Evolutionary conservation across 164 flowering plant species (phyloP).

Genomic region (Magnolia officinalis): DNA sequence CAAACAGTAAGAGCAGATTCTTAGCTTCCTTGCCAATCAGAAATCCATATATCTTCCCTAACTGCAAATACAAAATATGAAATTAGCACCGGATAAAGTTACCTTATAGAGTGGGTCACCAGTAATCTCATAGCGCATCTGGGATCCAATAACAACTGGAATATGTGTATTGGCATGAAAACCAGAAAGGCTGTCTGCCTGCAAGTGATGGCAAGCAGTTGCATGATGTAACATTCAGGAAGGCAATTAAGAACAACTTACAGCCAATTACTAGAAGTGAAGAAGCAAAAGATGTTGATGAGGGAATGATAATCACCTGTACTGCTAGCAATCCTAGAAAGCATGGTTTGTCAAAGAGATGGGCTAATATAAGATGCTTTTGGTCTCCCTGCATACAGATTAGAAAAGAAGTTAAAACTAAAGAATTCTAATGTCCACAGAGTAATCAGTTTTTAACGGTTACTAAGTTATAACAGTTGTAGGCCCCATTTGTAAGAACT

Average conservation of each 20-base stretch:
- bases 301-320: conserved; percentile 36
- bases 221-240: conserved; percentile 21
- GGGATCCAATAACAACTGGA: conserved; percentile 87
- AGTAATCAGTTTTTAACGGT: background rate
- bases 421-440: background rate
- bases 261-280: background rate
- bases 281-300: background rate
- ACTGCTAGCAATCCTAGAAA: conserved; percentile 86
- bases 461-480: no score
- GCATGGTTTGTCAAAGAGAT: conserved; percentile 97
- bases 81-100: background rate
- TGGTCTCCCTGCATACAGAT: conserved; percentile 41
- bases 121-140: conserved; percentile 90
- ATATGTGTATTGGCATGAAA: conserved; percentile 94
- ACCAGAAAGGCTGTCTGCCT: conserved; percentile 80
- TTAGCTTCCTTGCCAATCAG: background rate
- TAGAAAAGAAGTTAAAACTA: background rate
- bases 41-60: background rate
- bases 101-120: conserved; percentile 91
- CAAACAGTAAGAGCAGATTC: background rate
- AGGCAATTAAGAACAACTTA: background rate
- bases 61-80: background rate
- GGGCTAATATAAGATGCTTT: conserved; percentile 78
- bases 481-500: no score
- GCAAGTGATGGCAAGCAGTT: conserved; percentile 7